Percentiles rank a stretch among this genome's conserved stretches.
phyloP scores from a whole-genome alignment of 164 flowering plant genomes.

The Litsea cubeba region DNA sequence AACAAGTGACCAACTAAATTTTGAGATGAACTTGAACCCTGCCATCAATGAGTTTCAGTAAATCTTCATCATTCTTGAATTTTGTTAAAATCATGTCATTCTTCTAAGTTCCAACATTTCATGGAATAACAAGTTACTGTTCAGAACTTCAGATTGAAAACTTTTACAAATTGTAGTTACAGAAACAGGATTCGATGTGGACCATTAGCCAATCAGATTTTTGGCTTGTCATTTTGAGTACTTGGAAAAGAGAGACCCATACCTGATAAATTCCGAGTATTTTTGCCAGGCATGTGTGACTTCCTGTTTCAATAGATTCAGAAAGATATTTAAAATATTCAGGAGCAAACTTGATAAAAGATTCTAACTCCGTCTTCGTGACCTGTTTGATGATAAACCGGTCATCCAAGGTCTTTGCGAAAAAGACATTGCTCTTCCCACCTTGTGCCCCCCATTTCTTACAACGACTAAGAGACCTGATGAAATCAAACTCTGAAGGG shows the following conservation, averaged over 20 bases:
- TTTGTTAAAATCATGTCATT: neutral
- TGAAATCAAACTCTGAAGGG: constrained; percentile 76
- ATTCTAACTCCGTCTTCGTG: constrained; percentile 91
- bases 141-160: too few relatives aligned
- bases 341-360: constrained; percentile 88
- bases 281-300: constrained; percentile 96
- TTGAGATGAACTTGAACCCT: neutral
- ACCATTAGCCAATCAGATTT: neutral
- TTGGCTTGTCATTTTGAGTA: neutral
- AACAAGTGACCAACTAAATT: too few relatives aligned
- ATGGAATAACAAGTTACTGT: neutral
- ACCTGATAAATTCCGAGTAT: constrained; percentile 97
- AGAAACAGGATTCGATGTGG: neutral
- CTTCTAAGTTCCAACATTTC: neutral
- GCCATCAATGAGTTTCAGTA: neutral
- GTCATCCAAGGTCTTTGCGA: constrained; percentile 92
- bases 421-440: constrained; percentile 96
- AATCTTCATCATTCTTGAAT: neutral
- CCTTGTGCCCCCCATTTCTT: constrained; percentile 99
- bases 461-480: constrained; percentile 90
- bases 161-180: too few relatives aligned
- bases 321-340: constrained; percentile 84
- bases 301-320: constrained; percentile 61
- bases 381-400: constrained; percentile 93
- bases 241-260: neutral